These are phyloP conservation scores for Allium cepa DNA, from an alignment of 106 monocot species.

Conservation along the genomic window DNA sequence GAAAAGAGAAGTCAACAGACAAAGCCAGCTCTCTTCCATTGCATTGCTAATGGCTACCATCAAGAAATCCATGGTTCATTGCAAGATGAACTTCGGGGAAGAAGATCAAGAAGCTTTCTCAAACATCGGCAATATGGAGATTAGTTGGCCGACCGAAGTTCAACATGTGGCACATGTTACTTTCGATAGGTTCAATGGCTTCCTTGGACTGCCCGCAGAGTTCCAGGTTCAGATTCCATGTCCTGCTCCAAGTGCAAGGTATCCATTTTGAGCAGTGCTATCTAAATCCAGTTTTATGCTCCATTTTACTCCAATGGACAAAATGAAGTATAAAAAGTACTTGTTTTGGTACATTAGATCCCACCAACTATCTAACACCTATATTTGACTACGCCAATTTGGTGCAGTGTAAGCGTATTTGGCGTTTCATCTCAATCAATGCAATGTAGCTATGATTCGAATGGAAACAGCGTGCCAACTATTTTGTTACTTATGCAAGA, in stretches of 20 bases:
- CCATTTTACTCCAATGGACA: no score
- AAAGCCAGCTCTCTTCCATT: slow-evolving; percentile 12
- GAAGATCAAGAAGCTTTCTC: not conserved
- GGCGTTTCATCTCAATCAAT: slow-evolving; percentile 89
- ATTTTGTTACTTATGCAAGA: slow-evolving; percentile 94
- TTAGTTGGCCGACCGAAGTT: slow-evolving; percentile 18
- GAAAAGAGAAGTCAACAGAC: not conserved
- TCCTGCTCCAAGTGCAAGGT: slow-evolving; percentile 21
- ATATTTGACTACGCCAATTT: not conserved
- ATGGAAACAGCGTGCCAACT: slow-evolving; percentile 83
- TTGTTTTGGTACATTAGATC: not conserved
- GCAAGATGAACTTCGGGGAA: slow-evolving; percentile 9
- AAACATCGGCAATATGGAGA: not conserved
- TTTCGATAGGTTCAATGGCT: slow-evolving; percentile 18
- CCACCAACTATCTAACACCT: not conserved
- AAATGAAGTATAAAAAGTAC: no score
- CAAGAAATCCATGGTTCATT: slow-evolving; percentile 14
- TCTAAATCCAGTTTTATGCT: no score
- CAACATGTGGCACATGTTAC: slow-evolving; percentile 18
- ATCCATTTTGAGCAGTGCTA: not conserved
- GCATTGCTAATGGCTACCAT: slow-evolving; percentile 11
- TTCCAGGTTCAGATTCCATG: slow-evolving; percentile 14
- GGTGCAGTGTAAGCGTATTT: slow-evolving; percentile 76
- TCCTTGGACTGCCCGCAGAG: slow-evolving; percentile 22
- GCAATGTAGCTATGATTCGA: slow-evolving; percentile 79